A percentile compares a stretch with the other conserved stretches of the same genome.
Evolutionary conservation across 179 eudicot genomes (phyloP).

Genomic region (Silene vulgaris): DNA sequence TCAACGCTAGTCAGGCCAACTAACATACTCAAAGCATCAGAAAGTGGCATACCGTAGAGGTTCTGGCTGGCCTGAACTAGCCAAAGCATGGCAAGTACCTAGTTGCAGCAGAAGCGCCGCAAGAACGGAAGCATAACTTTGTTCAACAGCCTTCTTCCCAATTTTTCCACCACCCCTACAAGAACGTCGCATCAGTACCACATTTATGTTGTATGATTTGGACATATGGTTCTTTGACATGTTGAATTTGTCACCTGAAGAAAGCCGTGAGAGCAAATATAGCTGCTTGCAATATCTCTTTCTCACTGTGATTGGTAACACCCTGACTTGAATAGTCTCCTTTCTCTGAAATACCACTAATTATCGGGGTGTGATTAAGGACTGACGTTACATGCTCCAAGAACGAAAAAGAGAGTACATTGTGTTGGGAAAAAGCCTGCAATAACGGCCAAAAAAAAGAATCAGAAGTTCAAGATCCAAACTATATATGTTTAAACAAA

Average conservation of each 20-base stretch:
- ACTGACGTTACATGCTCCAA: constrained; percentile 76
- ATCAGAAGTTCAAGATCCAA: constrained; percentile 1
- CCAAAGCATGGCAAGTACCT: constrained; percentile 84
- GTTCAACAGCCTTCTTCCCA: constrained; percentile 87
- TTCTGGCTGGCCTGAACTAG: constrained; percentile 73
- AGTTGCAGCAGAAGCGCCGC: constrained; percentile 82
- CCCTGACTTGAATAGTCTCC: constrained; percentile 55
- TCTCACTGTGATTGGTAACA: constrained; percentile 34
- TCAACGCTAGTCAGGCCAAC: constrained; percentile 1
- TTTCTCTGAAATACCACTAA: constrained; percentile 45
- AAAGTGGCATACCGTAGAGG: constrained; percentile 55
- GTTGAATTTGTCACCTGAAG: constrained; percentile 53
- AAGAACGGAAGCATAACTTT: constrained; percentile 82
- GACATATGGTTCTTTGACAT: not conserved
- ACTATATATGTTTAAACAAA: not conserved
- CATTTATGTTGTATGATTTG: not conserved
- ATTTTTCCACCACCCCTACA: constrained; percentile 94
- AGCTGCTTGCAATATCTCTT: constrained; percentile 74
- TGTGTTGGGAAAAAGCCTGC: constrained; percentile 92
- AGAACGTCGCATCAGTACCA: constrained; percentile 16
- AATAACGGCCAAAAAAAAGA: constrained; percentile 4
- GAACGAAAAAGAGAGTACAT: constrained; percentile 61
- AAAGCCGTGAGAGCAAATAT: constrained; percentile 84
- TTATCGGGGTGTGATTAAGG: constrained; percentile 52
- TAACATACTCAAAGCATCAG: not conserved